Base-by-base conservation (phyloP, 1,284 basidiomycete genomes). In the Sparassis latifolia region DNA sequence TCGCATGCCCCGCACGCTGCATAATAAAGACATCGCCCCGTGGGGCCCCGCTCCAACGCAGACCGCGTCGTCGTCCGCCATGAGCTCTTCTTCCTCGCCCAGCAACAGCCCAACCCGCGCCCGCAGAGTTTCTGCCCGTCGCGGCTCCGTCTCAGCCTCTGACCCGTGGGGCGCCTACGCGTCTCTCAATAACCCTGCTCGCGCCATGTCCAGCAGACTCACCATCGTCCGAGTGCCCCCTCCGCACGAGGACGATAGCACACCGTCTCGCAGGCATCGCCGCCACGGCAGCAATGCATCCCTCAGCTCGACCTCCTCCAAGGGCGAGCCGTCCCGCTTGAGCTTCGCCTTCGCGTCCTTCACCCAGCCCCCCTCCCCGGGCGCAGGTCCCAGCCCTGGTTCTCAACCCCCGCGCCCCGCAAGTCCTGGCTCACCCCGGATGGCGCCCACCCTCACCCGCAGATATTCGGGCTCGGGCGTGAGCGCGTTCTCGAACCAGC, bases 271-370 rank as follows among this genome's bases (percentile, higher is more conserved):
- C 31, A 58, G 57, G 41, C 66, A 66, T 51, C 55, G 65, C 37
- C 65, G 68, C 48, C 63, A 64, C 45, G 70, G 72, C 20, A 72
- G 66, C 58, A 69, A 66, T 56, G 62, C 62, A 42, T 61, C 66
- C 42, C 47, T 64, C 48, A 59, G 58, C 55, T 67, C 64, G 33
- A 64, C 54, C 40, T 56, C 63, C 1, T 62, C 58, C 20, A 55
- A 64, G 53, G 58, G 52, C 33, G 62, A 66, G 44, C 55, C 63
- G 46, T 45, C 57, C 10, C 69, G 83, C 33, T 66, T 87, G 56
- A 85, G 81, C 62, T 86, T 86, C 59, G 84, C 85, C 12, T 78
- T 80, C 59, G 73, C 79, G 2, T 77, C 79, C 2, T 86, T 86
- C 64, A 69, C 72, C 12, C 69, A 66, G 6, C 50, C 55, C 2